Evolutionary conservation across 176 grass and related monocot genomes (phyloP), one percentile per base, ranked within the genome.

Genomic region (Oryza longistaminata): DNA sequence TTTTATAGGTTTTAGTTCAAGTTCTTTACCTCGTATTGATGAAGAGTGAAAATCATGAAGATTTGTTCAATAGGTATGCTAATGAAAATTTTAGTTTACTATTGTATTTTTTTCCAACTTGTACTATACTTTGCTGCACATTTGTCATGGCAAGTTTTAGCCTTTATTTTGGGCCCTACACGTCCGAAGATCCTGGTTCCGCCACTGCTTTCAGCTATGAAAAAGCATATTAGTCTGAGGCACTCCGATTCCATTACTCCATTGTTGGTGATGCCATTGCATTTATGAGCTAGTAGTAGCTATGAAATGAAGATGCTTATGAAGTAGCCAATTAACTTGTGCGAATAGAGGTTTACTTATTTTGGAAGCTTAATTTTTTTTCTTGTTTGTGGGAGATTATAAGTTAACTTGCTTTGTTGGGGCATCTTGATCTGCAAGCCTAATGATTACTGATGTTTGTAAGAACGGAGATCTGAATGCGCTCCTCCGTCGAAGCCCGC

Each of bases 391-490:
- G 19, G 11, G 14, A 24, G 34, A 35, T 72, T 8, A 13, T 5
- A 49, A 45, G 29, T 68, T 73, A 27, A 4, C 34, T 60, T 60
- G 37, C 76, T 29, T 81, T 44, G 52, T 55, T 68, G 68, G 35
- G 7, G 2, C 15, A 61, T 72, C 27, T 3, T 72, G 22, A 35
- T 26, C n/a, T 80, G 73, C 74, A 13, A 42, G 80, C 86, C 74
- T 83, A n/a, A 83, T 88, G 27, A 83, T 88, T 64, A 48, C 27
- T 70, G n/a, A 29, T 81, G 44, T 66, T 35, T 9, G 58, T 70
- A 77, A 82, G 62, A 81, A 70, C 80, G 64, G 79, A 82, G 24
- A 76, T 76, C 26, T 22, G 46, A 81, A 62, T 75, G 21, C 60
- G 52, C 60, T 35, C 55, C 13, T 69, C 67, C 1, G 48, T 82